Evolutionary conservation across 1,284 basidiomycete species (phyloP), one percentile per base, ranked within the genome.

Genomic region (Rhizoctonia solani): DNA sequence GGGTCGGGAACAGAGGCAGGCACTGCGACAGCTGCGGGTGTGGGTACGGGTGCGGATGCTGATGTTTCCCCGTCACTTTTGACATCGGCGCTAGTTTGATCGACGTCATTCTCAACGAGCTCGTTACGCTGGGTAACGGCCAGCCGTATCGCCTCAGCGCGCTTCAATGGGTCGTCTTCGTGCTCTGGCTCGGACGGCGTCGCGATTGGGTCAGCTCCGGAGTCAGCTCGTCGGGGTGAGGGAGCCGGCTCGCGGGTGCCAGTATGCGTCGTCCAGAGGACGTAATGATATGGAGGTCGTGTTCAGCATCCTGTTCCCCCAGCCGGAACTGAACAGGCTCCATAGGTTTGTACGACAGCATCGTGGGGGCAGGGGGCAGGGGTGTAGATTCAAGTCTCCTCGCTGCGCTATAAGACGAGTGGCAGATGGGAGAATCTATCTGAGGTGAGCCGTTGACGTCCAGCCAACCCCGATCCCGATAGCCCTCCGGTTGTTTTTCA

Each of bases 271-370:
- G 49, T 23, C 59, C 59, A 19, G 32, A 42, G 1, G 59, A 27
- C 21, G 59, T 65, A 27, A 65, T 42, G 27, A 65, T 65, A 25
- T 65, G 49, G 21, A 65, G 50, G 37, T 58, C 55, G 55, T 4
- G 32, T 4, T 34, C 4, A 34, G 4, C 32, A 4, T 14, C 30
- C 32, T 50, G 58, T 46, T 65, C 59, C 25, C 50, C 50, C 47
- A 65, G 59, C 37, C 50, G 32, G 50, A 65, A 65, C 59, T 54
- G 59, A 29, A 65, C 59, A 9, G 59, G 59, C 59, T 65, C 49
- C 59, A 65, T 65, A 27, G 59, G 59, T 25, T 65, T 65, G 59
- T 41, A 65, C 47, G 47, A 52, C 25, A 65, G 37, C 59, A 65
- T 65, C 4, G 11, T 19, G 58, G 50, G 14, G 11, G 47, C 8